Conservation (phyloP, 768 basidiomycete species). For the Sistotremastrum suecicum region DNA sequence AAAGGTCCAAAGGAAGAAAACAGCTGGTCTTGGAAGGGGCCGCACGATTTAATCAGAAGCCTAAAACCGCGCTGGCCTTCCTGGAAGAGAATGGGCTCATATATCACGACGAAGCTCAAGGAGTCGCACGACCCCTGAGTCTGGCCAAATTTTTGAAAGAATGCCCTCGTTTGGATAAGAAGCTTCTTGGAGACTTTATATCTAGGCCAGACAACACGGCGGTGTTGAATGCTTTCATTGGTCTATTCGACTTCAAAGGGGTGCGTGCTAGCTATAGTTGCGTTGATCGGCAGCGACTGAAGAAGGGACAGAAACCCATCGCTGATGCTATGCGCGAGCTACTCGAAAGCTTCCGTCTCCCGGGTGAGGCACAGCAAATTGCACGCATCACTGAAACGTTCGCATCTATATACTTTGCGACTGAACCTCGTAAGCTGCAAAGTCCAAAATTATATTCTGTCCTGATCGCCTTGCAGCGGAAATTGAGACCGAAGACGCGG, state of each 20-base stretch:
- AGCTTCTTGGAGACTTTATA: conserved; percentile 83
- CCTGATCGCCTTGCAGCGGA: conserved; percentile 38
- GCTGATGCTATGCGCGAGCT: conserved; percentile 95
- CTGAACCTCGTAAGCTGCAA: conserved; percentile 49
- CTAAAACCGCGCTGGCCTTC: conserved; percentile 80
- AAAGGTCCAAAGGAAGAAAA: conserved; percentile 70
- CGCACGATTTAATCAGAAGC: conserved; percentile 80
- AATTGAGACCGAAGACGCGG: conserved; percentile 82
- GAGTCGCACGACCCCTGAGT: conserved; percentile 43
- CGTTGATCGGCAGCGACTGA: background rate
- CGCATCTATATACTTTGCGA: conserved; percentile 79
- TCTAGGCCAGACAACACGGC: conserved; percentile 80
- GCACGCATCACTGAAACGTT: conserved; percentile 88
- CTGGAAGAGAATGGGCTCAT: conserved; percentile 90
- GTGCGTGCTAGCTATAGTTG: conserved; percentile 30
- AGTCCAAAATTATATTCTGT: background rate
- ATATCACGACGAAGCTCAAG: conserved; percentile 45
- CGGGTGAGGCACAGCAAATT: conserved; percentile 93
- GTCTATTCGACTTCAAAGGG: conserved; percentile 77
- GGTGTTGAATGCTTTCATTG: conserved; percentile 75
- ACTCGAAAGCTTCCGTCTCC: conserved; percentile 84
- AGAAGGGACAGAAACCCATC: conserved; percentile 59
- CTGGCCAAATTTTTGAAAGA: conserved; percentile 80
- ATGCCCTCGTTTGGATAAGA: conserved; percentile 80
- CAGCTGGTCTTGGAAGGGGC: conserved; percentile 75